A percentile compares a stretch with the other conserved stretches of the same genome.
These are phyloP conservation scores for Trichomonascaceae sp. DNA, from an alignment of 1,139 yeast species.

Conservation along the genomic window DNA sequence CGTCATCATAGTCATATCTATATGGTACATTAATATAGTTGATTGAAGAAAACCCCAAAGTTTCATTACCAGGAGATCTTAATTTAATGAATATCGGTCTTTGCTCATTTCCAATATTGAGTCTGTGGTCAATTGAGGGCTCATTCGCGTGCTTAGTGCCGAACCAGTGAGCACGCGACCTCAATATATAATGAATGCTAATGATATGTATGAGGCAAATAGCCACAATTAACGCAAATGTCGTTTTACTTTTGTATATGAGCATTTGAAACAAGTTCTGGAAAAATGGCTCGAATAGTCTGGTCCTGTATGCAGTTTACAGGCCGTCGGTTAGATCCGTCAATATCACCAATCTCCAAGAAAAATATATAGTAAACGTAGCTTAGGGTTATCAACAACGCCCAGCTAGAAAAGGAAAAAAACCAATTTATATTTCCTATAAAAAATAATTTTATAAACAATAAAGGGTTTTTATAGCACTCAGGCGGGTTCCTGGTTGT, in stretches of 20 bases:
- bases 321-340: no score
- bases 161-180: background rate
- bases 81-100: background rate
- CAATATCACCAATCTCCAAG: no score
- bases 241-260: background rate
- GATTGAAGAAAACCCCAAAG: conserved; percentile 18
- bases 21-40: conserved; percentile 15
- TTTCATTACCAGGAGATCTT: conserved; percentile 13
- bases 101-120: background rate
- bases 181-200: background rate
- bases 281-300: background rate
- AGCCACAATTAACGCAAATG: background rate
- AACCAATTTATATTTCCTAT: background rate
- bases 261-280: background rate
- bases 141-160: background rate
- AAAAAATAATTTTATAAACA: background rate
- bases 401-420: background rate
- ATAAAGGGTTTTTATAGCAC: no score
- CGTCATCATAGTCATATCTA: conserved; percentile 16
- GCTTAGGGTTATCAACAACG: background rate
- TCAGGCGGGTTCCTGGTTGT: background rate
- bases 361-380: no score
- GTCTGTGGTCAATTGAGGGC: background rate
- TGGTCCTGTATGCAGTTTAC: background rate
- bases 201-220: background rate